phyloP scores from a whole-genome alignment of 2,329 filamentous ascomycete species.

The Sporothrix mexicana region DNA sequence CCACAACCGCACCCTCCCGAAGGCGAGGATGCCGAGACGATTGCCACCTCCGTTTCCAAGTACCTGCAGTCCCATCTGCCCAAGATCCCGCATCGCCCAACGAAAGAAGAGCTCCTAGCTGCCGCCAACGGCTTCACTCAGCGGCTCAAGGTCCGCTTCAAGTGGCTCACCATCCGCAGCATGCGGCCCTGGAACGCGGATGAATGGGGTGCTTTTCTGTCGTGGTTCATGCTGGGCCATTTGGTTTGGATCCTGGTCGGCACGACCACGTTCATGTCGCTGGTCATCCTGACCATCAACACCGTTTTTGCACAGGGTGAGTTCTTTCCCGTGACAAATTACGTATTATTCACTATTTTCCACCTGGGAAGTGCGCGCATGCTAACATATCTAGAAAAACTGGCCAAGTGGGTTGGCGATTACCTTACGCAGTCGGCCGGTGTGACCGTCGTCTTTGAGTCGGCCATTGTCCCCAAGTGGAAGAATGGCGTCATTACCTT shows the following conservation, averaged over 20 bases:
- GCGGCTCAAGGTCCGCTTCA: slow-evolving; percentile 87
- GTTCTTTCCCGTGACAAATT: neutral
- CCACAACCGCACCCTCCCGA: slow-evolving; percentile 35
- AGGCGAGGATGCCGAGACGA: slow-evolving; percentile 48
- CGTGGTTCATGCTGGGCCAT: slow-evolving; percentile 93
- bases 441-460: slow-evolving; percentile 94
- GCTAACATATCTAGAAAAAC: slow-evolving; percentile 67
- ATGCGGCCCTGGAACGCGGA: slow-evolving; percentile 93
- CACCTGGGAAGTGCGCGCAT: neutral
- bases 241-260: slow-evolving; percentile 95
- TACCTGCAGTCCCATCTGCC: slow-evolving; percentile 64
- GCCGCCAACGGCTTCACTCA: slow-evolving; percentile 94
- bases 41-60: slow-evolving; percentile 61
- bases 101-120: slow-evolving; percentile 88
- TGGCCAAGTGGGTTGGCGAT: slow-evolving; percentile 92
- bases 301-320: slow-evolving; percentile 92
- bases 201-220: slow-evolving; percentile 93
- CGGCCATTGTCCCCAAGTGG: slow-evolving; percentile 96
- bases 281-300: slow-evolving; percentile 89
- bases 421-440: slow-evolving; percentile 94
- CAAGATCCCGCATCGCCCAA: slow-evolving; percentile 84
- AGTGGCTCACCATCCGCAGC: slow-evolving; percentile 96
- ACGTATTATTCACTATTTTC: neutral
- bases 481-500: slow-evolving; percentile 94
- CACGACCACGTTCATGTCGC: slow-evolving; percentile 95